phyloP scores from a whole-genome alignment of 441 rosid species.

The Codiaeum variegatum region DNA sequence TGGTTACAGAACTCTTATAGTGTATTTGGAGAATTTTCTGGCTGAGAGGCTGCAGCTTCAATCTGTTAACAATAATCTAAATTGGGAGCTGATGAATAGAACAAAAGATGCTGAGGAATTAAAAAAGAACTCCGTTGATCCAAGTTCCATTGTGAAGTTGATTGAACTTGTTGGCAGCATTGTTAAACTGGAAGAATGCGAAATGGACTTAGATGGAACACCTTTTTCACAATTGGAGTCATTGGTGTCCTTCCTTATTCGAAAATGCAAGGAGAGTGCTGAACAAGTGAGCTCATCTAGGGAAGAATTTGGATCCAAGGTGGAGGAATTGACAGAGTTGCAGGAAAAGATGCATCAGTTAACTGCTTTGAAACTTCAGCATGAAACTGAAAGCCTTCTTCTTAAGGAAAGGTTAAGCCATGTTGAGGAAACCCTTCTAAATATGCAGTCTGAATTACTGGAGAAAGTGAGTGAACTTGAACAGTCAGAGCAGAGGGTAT shows the following conservation, averaged over 20 bases:
- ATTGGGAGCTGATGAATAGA: constrained; percentile 48
- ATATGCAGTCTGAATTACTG: constrained; percentile 48
- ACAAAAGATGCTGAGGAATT: constrained; percentile 57
- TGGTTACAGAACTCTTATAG: constrained; percentile 44
- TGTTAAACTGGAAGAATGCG: constrained; percentile 46
- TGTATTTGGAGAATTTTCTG: constrained; percentile 48
- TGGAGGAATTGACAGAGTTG: constrained; percentile 45
- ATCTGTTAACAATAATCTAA: constrained; percentile 54
- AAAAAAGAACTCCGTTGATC: constrained; percentile 44
- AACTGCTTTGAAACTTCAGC: constrained; percentile 54
- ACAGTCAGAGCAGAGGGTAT: constrained; percentile 86
- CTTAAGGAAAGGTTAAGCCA: constrained; percentile 54
- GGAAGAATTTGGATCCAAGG: constrained; percentile 51
- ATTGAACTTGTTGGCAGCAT: constrained; percentile 56
- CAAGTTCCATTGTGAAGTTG: constrained; percentile 50
- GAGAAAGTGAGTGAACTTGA: constrained; percentile 70
- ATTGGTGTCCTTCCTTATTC: constrained; percentile 63
- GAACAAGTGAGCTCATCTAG: constrained; percentile 38
- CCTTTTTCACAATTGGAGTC: constrained; percentile 55
- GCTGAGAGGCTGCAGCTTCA: constrained; percentile 61
- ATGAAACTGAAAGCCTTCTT: constrained; percentile 51
- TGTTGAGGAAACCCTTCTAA: constrained; percentile 57
- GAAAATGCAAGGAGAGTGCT: constrained; percentile 27
- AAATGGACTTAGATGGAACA: constrained; percentile 33
- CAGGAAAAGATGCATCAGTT: constrained; percentile 48